Conservation (phyloP, 805 yeast species). For the Saturnispora diversa region DNA sequence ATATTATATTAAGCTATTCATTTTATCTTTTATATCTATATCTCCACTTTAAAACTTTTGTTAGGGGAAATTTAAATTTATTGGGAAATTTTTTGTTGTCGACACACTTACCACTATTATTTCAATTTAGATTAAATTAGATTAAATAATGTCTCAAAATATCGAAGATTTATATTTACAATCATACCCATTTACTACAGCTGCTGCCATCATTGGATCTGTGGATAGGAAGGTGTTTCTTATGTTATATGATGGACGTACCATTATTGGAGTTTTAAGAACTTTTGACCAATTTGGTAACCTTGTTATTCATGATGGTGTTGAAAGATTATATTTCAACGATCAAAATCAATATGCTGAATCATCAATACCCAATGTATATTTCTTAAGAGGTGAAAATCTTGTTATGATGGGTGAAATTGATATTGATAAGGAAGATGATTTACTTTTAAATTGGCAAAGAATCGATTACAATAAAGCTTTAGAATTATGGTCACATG, state of each 20-base stretch:
- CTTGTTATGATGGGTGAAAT: slow-evolving; percentile 91
- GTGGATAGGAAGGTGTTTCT: slow-evolving; percentile 77
- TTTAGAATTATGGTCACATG: slow-evolving; percentile 30
- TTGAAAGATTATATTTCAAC: slow-evolving; percentile 70
- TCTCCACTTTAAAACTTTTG: too few species aligned
- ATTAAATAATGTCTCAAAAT: slow-evolving; percentile 11
- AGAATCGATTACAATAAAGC: slow-evolving; percentile 58
- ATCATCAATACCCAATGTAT: slow-evolving; percentile 52
- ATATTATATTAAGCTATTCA: too few species aligned
- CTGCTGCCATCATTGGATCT: slow-evolving; percentile 84
- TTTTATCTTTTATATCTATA: too few species aligned
- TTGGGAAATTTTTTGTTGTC: too few species aligned
- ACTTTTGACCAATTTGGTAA: slow-evolving; percentile 95
- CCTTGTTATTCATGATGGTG: slow-evolving; percentile 82
- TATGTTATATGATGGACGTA: slow-evolving; percentile 81
- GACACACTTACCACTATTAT: too few species aligned
- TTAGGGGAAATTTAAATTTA: too few species aligned
- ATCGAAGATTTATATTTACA: slow-evolving; percentile 56
- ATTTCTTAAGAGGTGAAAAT: slow-evolving; percentile 91
- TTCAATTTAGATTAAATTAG: too few species aligned
- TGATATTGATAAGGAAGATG: slow-evolving; percentile 80
- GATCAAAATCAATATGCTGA: slow-evolving; percentile 57
- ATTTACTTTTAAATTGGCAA: slow-evolving; percentile 47
- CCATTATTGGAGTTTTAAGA: slow-evolving; percentile 79
- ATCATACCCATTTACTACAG: slow-evolving; percentile 77